Evolutionary conservation across 1,284 basidiomycete species (phyloP), one percentile per base, ranked within the genome.

Genomic region (Ceratobasidium sp.): DNA sequence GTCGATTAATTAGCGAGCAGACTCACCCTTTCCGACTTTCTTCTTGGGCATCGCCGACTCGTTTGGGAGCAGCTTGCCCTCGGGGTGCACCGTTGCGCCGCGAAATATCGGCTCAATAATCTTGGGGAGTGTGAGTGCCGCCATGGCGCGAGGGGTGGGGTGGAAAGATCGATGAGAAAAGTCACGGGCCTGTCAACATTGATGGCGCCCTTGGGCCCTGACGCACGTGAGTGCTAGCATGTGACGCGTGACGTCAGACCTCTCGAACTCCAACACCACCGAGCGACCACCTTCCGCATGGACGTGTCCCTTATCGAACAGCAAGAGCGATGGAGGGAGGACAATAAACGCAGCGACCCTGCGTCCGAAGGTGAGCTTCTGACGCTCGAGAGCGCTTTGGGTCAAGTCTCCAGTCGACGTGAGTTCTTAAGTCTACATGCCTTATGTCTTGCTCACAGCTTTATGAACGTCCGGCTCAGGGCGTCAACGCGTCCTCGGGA

Each of bases 291-390:
- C 33, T 4, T 33, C 33, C 2, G 4, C 33, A 33, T 33, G 33
- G 33, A 33, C 33, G 4, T 33, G 2, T 33, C n/a, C 51, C 13
- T n/a, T 28, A 28, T 5, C n/a, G 66, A 68, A 13, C 18, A 28
- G 6, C 66, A 46, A 40, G 23, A 4, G 4, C 7, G 23, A 28
- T 68, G 66, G 66, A 44, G 46, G 20, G 6, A 26, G 5, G 15
- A 23, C 7, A 68, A 68, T 44, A 26, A 7, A 51, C 15, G 66
- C 18, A 51, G 46, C 44, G 26, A 68, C n/a, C 66, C 66, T 44
- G 66, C 66, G 23, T 68, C 44, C 42, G 66, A 68, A 51, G 66
- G 46, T 10, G 66, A 68, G 12, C 40, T 68, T 3, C 40, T 68
- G 15, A 23, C 23, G 46, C n/a, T 39, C 4, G 66, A 68, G 44